Evolutionary conservation across 1,139 yeast species (phyloP), one percentile per base, ranked within the genome.

Genomic region (Pichia sp.): DNA sequence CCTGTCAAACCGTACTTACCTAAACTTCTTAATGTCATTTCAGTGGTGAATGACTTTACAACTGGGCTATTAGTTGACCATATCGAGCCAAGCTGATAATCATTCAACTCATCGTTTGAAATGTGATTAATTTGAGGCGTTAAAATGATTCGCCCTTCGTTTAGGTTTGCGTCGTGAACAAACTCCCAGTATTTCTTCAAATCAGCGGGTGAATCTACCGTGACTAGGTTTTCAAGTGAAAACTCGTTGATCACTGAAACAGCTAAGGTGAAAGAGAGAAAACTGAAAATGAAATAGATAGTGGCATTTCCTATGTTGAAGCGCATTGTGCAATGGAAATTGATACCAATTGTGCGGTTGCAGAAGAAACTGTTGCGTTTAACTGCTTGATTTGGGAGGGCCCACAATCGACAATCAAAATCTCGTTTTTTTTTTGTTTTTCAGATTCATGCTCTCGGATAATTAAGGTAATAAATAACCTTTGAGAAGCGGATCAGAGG

Each of bases 11-110:
- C 78, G 32, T 50, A 48, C 9, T 60, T 57, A 7, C 84, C 84
- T 5, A 75, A 59, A 38, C 84, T 75, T 61, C 90, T 72, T 52
- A 81, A 72, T 2, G 81, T 73, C 41, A 76, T 58, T 54, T 82
- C 88, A 10, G 77, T 53, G 0, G 87, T 77, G 72, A 84, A 81
- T 37, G 75, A 74, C 8, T 71, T 57, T 3, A 60, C 60, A 31
- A 4, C 28, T 11, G 34, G 60, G 52, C 46, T 72, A 48, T 11
- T 49, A 40, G 37, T 11, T 6, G 76, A 66, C 83, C 84, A 79
- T 3, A 81, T 45, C 0, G 76, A 60, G 5, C 82, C 83, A n/a
- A 49, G 47, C 7, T 65, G 47, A 3, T 58, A 53, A n/a, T 48
- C 46, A 7, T 43, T 35, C 11, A 8, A 8, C 11, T 11, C 16